Percentiles rank a stretch among this genome's conserved stretches.
phyloP scores from a whole-genome alignment of 257 asterid genomes.

The Solanum gracilifrons region DNA sequence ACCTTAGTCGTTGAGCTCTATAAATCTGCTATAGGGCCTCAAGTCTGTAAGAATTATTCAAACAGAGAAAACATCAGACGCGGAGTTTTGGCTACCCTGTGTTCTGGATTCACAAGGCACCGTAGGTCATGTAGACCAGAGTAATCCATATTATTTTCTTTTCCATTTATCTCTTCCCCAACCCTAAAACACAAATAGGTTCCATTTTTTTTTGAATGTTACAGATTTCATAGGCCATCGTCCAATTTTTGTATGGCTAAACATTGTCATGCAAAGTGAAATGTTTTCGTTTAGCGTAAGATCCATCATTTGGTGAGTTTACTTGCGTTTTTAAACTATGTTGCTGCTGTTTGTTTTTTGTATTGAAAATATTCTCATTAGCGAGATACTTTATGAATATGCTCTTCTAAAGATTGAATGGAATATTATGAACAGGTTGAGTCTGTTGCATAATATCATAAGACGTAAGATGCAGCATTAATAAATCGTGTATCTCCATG shows the following conservation, averaged over 20 bases:
- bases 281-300: not conserved
- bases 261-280: not conserved
- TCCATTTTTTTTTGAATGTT: not conserved
- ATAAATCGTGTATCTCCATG: not conserved
- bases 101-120: not conserved
- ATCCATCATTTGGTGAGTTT: not conserved
- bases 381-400: not conserved
- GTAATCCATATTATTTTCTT: not conserved
- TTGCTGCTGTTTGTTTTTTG: not conserved
- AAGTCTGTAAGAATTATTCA: not conserved
- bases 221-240: not conserved
- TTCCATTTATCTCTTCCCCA: not conserved
- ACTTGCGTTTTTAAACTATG: not conserved
- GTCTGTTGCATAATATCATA: not conserved
- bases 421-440: not conserved
- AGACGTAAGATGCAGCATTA: not conserved
- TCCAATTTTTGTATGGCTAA: not conserved
- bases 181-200: not conserved
- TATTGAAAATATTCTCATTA: not conserved
- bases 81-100: not conserved
- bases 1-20: not conserved
- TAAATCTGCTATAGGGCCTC: not conserved
- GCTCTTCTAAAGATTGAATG: not conserved
- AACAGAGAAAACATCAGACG: not conserved
- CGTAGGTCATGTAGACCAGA: not conserved